Percentiles rank a stretch among this genome's conserved stretches.
phyloP scores from a whole-genome alignment of 164 flowering plant genomes.

The Vitis cinerea region DNA sequence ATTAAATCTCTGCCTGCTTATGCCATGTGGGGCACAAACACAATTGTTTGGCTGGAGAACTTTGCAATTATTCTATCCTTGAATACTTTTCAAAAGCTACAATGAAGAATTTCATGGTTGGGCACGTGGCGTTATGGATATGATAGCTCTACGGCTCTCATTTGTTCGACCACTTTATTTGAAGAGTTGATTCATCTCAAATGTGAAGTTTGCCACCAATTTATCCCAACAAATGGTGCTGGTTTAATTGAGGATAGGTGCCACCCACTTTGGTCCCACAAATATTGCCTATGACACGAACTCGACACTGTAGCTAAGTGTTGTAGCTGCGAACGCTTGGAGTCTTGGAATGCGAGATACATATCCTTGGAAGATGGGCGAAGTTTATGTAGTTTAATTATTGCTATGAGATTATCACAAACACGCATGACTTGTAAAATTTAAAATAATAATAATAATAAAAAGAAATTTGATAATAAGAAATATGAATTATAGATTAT shows the following conservation, averaged over 20 bases:
- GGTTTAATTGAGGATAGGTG: slow-evolving; percentile 92
- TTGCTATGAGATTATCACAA: no score
- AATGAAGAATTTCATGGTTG: slow-evolving; percentile 62
- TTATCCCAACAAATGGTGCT: slow-evolving; percentile 85
- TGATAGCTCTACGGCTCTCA: no score
- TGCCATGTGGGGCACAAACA: slow-evolving; percentile 62
- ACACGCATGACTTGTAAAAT: no score
- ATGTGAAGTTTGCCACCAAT: slow-evolving; percentile 94
- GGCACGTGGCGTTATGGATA: slow-evolving; percentile 38
- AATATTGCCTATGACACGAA: slow-evolving; percentile 93
- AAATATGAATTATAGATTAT: no score
- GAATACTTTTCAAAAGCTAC: slow-evolving; percentile 80
- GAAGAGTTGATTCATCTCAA: slow-evolving; percentile 87
- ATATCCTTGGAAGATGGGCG: slow-evolving; percentile 81
- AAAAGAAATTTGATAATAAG: no score
- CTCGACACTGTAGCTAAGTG: slow-evolving; percentile 54
- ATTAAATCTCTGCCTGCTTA: slow-evolving; percentile 66
- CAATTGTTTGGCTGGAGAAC: slow-evolving; percentile 64
- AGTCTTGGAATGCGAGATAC: slow-evolving; percentile 75
- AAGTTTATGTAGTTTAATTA: slow-evolving; percentile 41
- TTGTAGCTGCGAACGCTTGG: slow-evolving; percentile 80
- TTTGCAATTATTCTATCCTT: slow-evolving; percentile 79
- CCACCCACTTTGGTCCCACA: slow-evolving; percentile 94
- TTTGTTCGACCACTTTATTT: no score
- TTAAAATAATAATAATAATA: no score